These are phyloP conservation scores for Pichia sp. DNA, from an alignment of 1,139 yeast genomes.

Conservation along the genomic window DNA sequence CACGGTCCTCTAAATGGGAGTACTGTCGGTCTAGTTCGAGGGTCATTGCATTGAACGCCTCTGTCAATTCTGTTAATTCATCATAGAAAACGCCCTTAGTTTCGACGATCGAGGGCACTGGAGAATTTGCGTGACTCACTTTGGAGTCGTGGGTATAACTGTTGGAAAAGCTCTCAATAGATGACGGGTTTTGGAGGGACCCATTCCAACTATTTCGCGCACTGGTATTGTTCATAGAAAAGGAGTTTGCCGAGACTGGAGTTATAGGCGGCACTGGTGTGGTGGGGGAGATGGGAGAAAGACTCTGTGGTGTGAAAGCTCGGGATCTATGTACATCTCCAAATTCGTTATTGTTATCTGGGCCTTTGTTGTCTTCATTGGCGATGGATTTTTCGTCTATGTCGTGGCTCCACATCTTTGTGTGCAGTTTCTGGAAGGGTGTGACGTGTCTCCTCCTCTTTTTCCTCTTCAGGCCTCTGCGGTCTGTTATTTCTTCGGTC, in stretches of 20 bases:
- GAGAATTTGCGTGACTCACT: constrained; percentile 9
- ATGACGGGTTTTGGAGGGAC: constrained; percentile 21
- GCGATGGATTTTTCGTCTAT: not conserved
- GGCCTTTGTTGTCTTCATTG: not conserved
- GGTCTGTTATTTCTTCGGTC: constrained; percentile 55
- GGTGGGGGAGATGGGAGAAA: not conserved
- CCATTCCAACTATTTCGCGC: constrained; percentile 19
- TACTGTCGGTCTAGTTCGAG: constrained; percentile 83
- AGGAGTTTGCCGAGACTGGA: not conserved
- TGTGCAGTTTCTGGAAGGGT: constrained; percentile 7
- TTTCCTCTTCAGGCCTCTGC: constrained; percentile 29
- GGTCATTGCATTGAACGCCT: constrained; percentile 87
- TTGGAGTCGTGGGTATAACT: constrained; percentile 8
- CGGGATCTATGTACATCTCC: not conserved
- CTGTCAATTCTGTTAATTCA: constrained; percentile 82
- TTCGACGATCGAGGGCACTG: constrained; percentile 27
- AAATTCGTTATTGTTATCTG: not conserved
- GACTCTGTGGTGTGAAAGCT: not conserved
- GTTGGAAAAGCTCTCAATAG: constrained; percentile 22
- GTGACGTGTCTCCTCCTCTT: constrained; percentile 14
- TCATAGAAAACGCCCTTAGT: constrained; percentile 57
- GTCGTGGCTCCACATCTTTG: constrained; percentile 4
- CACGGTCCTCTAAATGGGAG: constrained; percentile 80
- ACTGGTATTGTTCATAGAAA: constrained; percentile 5
- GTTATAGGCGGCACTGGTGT: constrained; percentile 1